These are phyloP conservation scores for Pelomyxa schiedti DNA, from an alignment of 78 protist genomes.

Conservation along the genomic window DNA sequence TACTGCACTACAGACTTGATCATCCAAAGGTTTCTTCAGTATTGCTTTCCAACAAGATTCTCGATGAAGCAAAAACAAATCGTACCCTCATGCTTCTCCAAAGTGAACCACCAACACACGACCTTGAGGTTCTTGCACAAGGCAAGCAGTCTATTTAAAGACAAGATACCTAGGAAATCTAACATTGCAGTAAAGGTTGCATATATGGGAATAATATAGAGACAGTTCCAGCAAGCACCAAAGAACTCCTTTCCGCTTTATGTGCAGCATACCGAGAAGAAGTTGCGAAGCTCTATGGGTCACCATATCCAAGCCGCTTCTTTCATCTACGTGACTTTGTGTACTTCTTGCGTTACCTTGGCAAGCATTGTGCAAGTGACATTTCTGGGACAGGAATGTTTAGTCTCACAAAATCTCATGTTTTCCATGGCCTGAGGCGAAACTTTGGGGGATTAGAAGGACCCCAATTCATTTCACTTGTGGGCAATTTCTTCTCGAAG, in stretches of 20 bases:
- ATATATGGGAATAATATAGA: too few relatives aligned
- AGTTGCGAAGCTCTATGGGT: too few relatives aligned
- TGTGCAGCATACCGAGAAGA: constrained; percentile 1
- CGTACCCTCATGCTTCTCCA: neutral
- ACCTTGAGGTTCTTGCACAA: neutral
- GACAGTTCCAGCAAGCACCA: neutral
- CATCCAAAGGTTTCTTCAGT: neutral
- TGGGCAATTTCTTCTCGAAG: neutral
- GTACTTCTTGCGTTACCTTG: neutral
- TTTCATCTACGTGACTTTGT: constrained; percentile 4
- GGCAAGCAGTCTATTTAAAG: neutral
- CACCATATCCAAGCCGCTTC: too few relatives aligned
- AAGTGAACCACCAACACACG: neutral
- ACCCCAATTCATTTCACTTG: neutral
- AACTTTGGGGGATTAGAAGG: neutral
- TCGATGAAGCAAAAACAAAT: constrained; percentile 5
- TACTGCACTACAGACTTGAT: neutral
- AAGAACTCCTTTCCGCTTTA: neutral
- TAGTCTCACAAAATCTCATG: neutral
- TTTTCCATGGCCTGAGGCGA: neutral
- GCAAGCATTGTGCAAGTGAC: neutral
- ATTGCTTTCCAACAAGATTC: neutral
- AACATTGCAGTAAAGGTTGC: too few relatives aligned
- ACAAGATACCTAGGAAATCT: too few relatives aligned
- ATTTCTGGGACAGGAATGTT: neutral